phyloP scores from a whole-genome alignment of 768 basidiomycete genomes.

The Mycena epipterygia region DNA sequence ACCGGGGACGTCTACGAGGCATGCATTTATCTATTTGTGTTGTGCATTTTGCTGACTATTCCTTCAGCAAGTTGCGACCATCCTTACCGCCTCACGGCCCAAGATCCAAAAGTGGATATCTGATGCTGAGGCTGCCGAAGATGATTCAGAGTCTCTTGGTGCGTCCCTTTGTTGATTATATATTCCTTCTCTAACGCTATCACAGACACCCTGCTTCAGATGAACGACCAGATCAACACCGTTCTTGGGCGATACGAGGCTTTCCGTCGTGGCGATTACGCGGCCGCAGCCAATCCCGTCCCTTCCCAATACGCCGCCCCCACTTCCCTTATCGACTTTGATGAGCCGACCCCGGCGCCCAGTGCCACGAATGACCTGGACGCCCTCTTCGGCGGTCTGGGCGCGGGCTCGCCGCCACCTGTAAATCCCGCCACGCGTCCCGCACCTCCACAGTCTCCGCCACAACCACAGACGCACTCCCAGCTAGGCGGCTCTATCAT shows the following conservation, averaged over 20 bases:
- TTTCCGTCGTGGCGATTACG: conserved; percentile 92
- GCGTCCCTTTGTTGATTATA: conserved; percentile 39
- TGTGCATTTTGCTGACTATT: conserved; percentile 5
- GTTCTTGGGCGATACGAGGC: conserved; percentile 92
- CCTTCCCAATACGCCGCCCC: conserved; percentile 68
- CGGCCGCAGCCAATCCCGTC: conserved; percentile 74
- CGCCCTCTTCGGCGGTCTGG: conserved; percentile 62
- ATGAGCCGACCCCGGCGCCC: conserved; percentile 58
- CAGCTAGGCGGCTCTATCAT: conserved; percentile 53
- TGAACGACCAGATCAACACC: conserved; percentile 98
- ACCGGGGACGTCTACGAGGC: conserved; percentile 95
- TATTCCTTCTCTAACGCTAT: conserved; percentile 4
- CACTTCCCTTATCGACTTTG: conserved; percentile 83
- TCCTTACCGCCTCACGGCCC: conserved; percentile 86
- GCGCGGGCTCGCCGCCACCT: conserved; percentile 33
- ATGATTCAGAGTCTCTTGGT: conserved; percentile 94
- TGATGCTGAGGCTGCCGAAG: conserved; percentile 90
- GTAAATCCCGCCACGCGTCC: conserved; percentile 47
- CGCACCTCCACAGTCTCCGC: conserved; percentile 18
- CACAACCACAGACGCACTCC: conserved; percentile 39
- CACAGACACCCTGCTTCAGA: conserved; percentile 91
- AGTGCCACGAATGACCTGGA: conserved; percentile 68
- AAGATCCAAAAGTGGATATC: conserved; percentile 99
- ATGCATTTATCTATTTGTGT: conserved; percentile 43
- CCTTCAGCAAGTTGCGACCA: conserved; percentile 87